Base-by-base conservation (phyloP, 2,329 filamentous ascomycete genomes). In the Aspergillus amoenus region DNA sequence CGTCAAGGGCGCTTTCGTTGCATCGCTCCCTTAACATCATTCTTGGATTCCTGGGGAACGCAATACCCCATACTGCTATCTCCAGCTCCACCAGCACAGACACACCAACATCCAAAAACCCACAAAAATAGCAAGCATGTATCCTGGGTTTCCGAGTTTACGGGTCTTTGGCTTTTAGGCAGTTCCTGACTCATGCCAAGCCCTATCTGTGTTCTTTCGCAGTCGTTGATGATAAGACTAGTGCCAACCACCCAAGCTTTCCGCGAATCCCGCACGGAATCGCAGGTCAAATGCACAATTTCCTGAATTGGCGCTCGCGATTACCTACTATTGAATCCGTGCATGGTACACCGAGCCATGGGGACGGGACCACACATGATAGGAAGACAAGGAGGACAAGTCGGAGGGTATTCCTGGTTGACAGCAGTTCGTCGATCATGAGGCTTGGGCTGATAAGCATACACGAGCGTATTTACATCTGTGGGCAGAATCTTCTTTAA, bases 1-100 rank as follows among this genome's bases (percentile, higher is more conserved):
- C 55, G 55, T 57, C 37, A 53, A 46, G 18, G 13, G 55, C 55
- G 55, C 50, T 53, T 52, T n/a, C 40, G 32, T 30, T 24, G 42
- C 17, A 11, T 37, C 24, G 21, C 4, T 40, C 24, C 22, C 22
- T 47, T 17, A 37, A 43, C 21, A 12, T 39, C n/a, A 12, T 37
- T 24, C 24, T 30, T 21, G 12, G 18, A 24, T 18, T 27, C 22
- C 30, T n/a, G 21, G 18, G 39, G 12, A 39, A 46, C 27, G 34
- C 27, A n/a, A 21, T 46, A 13, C 40, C 49, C 49, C 49, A 24
- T 39, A 52, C 39, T 44, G 40, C 15, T 8, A n/a, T 52, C 50
- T 45, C 42, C 51, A 8, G 43, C 34, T 46, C 21, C 21, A 5
- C 21, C 51, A 46, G 51, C 51, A 47, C 51, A 40, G 13, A n/a